Conservation (phyloP, 2,329 filamentous ascomycete genomes). For the Penicillium sp. region DNA sequence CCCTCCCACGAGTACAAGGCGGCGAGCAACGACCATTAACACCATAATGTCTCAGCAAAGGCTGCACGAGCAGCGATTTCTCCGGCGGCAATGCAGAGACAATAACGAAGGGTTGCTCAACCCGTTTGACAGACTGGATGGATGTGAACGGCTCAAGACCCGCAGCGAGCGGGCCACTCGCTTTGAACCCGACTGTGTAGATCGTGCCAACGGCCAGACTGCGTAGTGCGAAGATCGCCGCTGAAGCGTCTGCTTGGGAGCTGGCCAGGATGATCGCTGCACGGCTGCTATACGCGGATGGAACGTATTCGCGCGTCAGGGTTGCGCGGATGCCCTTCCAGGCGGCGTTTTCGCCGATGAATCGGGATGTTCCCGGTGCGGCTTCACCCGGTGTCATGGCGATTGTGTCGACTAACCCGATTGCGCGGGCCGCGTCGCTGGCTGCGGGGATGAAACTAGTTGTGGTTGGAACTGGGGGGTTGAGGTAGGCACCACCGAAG, state of each 20-base stretch:
- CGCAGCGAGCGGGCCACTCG: constrained; percentile 48
- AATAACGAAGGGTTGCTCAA: constrained; percentile 72
- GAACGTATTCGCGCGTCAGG: constrained; percentile 69
- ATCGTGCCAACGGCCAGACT: constrained; percentile 68
- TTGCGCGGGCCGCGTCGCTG: constrained; percentile 67
- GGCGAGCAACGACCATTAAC: constrained; percentile 34
- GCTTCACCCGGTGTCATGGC: constrained; percentile 47
- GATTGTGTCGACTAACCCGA: constrained; percentile 75
- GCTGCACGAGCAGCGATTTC: constrained; percentile 68
- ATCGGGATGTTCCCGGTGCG: constrained; percentile 24
- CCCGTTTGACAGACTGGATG: constrained; percentile 69
- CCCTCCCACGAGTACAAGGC: constrained; percentile 47
- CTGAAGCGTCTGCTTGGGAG: constrained; percentile 65
- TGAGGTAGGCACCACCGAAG: constrained; percentile 75
- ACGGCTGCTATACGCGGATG: constrained; percentile 68
- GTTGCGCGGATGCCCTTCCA: constrained; percentile 81
- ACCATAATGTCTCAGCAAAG: constrained; percentile 64
- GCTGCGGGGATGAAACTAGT: constrained; percentile 55
- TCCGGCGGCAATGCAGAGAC: constrained; percentile 70
- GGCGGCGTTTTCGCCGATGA: constrained; percentile 71
- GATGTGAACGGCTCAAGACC: constrained; percentile 58
- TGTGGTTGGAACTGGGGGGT: constrained; percentile 57
- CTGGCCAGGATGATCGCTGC: constrained; percentile 67
- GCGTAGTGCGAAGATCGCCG: constrained; percentile 68
- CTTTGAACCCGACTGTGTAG: constrained; percentile 74